Base-by-base conservation (phyloP, 2,329 filamentous ascomycete species). In the Xylariaceae sp. region DNA sequence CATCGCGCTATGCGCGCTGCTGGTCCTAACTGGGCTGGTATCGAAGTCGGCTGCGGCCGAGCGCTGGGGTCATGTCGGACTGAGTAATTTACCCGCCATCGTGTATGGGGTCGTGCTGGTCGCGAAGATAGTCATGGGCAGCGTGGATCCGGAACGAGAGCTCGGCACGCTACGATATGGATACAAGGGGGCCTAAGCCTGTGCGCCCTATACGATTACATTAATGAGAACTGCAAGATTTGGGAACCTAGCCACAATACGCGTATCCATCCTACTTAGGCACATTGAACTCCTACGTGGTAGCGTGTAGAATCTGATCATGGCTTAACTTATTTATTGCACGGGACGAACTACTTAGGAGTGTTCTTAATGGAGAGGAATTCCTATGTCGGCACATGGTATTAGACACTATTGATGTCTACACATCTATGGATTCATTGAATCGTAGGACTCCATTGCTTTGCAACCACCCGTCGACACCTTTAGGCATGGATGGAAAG, bases 371-470 rank as follows among this genome's bases (percentile, higher is more conserved):
- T 26, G 23, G 23, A 26, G 23, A 9, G 23, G 9, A 4, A 4
- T 26, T 4, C 23, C 23, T 4, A 26, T 26, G 9, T 37, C 20
- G 46, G 29, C 23, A 40, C 42, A 44, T 57, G 21, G 26, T 43
- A 52, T 41, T 20, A 44, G 44, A 56, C 20, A 26, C 12, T 44
- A 37, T 48, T 65, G 21, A 18, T 45, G 51, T 56, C 73, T 77
- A 85, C 72, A 85, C 81, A 69, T 93, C 89, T 79, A 98, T 91
- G 60, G 89, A 91, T 75, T 97, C 93, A 71, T 93, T 96, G 74
- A 99, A 99, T 65, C 90, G 84, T 72, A 99, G 76, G 62, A 98
- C 89, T 10, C 93, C 95, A 70, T 96, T 92, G 47, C 83, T 85
- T 76, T 87, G 91, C 70, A 98, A 78, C 59, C 96, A 82, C 9